These are phyloP conservation scores for Neopestalotiopsis clavispora DNA, from an alignment of 2,329 filamentous ascomycete species.

Conservation along the genomic window DNA sequence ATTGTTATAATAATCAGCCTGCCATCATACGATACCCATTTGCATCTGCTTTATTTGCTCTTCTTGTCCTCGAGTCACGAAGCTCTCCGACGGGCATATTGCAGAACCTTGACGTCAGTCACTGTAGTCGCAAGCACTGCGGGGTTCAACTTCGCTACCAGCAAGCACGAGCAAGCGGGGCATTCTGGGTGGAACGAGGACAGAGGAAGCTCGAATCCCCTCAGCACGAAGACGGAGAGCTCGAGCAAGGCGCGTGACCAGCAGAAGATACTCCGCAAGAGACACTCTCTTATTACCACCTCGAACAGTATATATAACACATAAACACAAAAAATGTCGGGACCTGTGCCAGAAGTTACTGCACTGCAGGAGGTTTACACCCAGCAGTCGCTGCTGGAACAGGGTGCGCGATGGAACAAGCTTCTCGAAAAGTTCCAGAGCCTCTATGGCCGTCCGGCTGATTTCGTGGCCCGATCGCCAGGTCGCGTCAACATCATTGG, in stretches of 20 bases:
- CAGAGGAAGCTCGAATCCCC: too few species aligned
- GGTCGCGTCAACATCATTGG: constrained; percentile 98
- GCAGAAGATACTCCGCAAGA: not conserved
- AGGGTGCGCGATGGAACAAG: constrained; percentile 76
- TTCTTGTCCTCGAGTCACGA: not conserved
- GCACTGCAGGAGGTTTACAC: constrained; percentile 86
- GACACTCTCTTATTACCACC: not conserved
- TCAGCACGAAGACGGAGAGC: not conserved
- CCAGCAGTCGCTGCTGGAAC: constrained; percentile 67
- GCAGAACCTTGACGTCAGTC: constrained; percentile 1
- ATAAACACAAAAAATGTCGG: constrained; percentile 47
- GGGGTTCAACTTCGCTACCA: not conserved
- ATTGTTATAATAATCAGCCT: not conserved
- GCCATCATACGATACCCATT: too few species aligned
- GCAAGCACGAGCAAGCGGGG: not conserved
- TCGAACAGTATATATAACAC: too few species aligned
- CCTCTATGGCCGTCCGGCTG: constrained; percentile 70
- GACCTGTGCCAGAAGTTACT: constrained; percentile 73
- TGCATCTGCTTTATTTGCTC: not conserved
- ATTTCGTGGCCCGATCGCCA: constrained; percentile 88
- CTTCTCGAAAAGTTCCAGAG: constrained; percentile 74
- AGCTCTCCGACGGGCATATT: not conserved
- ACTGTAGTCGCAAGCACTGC: not conserved
- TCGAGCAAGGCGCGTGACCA: not conserved
- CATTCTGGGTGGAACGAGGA: not conserved